Conservation (phyloP, 345 rosid species). For the Hypericum androsaemum region DNA sequence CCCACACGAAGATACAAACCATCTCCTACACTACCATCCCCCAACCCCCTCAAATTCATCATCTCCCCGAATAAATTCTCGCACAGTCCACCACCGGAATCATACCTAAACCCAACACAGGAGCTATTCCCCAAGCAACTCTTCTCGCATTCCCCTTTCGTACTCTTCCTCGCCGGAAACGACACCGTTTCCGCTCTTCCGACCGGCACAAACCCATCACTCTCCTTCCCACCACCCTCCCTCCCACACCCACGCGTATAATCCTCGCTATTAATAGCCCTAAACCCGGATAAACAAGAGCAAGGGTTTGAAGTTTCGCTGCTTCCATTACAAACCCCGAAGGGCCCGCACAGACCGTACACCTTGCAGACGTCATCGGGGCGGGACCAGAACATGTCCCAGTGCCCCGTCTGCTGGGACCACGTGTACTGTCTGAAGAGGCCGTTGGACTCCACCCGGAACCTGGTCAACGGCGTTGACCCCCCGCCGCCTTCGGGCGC, state of each 20-base stretch:
- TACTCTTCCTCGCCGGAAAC: slow-evolving; percentile 31
- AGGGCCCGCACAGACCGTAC: slow-evolving; percentile 36
- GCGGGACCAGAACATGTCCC: slow-evolving; percentile 49
- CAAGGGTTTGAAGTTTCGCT: slow-evolving; percentile 24
- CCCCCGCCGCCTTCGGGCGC: slow-evolving; percentile 18
- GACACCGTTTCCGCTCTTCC: slow-evolving; percentile 30
- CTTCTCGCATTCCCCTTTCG: slow-evolving; percentile 24
- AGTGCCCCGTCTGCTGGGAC: slow-evolving; percentile 29
- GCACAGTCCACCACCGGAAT: slow-evolving; percentile 36
- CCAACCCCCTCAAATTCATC: slow-evolving; percentile 34
- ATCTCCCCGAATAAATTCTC: slow-evolving; percentile 49
- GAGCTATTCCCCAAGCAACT: slow-evolving; percentile 52
- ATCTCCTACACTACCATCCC: slow-evolving; percentile 19
- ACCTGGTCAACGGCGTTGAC: slow-evolving; percentile 39
- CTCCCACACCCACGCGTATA: slow-evolving; percentile 41
- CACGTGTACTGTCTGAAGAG: slow-evolving; percentile 40
- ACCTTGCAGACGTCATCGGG: slow-evolving; percentile 39
- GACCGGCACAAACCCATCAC: slow-evolving; percentile 31
- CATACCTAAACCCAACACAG: slow-evolving; percentile 51
- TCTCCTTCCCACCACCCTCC: slow-evolving; percentile 18
- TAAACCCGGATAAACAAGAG: slow-evolving; percentile 35
- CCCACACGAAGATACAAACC: slow-evolving; percentile 42
- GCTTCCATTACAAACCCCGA: slow-evolving; percentile 25
- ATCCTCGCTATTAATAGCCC: slow-evolving; percentile 33
- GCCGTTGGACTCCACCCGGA: slow-evolving; percentile 32